Percentiles rank a stretch among this genome's conserved stretches.
phyloP scores from a whole-genome alignment of 2,329 filamentous ascomycete species.

The Paecilomyces sp. region DNA sequence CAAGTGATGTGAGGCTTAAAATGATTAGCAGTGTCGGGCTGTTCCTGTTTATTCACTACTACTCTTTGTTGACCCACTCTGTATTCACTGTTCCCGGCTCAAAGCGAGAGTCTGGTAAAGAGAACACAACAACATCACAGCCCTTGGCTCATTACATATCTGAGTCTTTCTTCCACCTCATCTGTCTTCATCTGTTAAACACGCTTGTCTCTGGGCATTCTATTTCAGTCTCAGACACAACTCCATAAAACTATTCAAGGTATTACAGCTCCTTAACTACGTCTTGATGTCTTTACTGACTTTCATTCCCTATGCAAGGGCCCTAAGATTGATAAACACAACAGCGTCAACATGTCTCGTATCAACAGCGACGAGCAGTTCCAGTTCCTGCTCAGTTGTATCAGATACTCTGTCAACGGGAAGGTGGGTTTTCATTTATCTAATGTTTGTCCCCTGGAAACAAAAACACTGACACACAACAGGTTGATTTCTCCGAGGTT shows the following conservation, averaged over 20 bases:
- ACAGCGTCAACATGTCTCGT: constrained; percentile 37
- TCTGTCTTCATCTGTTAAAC: neutral
- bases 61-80: neutral
- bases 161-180: neutral
- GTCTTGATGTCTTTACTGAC: neutral
- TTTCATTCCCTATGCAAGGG: neutral
- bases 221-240: neutral
- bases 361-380: constrained; percentile 51
- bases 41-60: neutral
- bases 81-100: neutral
- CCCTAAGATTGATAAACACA: neutral
- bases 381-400: constrained; percentile 60
- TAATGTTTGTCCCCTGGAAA: neutral
- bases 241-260: neutral
- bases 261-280: neutral
- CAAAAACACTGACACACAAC: neutral
- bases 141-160: neutral
- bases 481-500: constrained; percentile 63
- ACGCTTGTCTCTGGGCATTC: neutral
- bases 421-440: constrained; percentile 41
- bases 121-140: neutral
- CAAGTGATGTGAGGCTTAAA: no score
- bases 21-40: neutral
- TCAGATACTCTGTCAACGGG: constrained; percentile 53
- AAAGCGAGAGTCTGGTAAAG: neutral